Evolutionary conservation across 177 flowering plant species (phyloP), one percentile per base, ranked within the genome.

Genomic region (Vitis hybrid): DNA sequence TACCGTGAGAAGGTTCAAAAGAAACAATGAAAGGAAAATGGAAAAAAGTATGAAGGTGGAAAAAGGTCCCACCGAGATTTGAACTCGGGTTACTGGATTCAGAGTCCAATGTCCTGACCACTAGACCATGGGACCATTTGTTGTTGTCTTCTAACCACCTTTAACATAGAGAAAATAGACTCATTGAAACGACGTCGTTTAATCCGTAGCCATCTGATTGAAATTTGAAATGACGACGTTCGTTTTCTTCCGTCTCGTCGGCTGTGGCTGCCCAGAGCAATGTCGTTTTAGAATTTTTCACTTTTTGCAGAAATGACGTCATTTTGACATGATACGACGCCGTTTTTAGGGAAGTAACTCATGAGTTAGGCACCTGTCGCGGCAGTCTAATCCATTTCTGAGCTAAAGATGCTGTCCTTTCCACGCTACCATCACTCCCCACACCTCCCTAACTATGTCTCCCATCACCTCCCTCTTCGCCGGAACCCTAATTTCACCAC

Each of bases 31-130:
- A 39, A 6, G 1, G 45, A 39, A 5, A 22, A 22, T 22, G 29
- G 5, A 26, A 39, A 39, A 39, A 5, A 6, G 8, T 4, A 39
- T 39, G 45, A 7, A 39, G 2, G 45, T 39, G 8, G 29, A 39
- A 39, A 33, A 64, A 81, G 81, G 86, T 77, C 74, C 89, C 83
- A 88, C 93, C 91, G 92, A 89, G 94, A 90, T 80, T 89, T 88
- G 94, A 91, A 89, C 92, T 89, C 94, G 94, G 97, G 92, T 83
- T 87, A 86, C 87, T 86, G 84, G 96, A 90, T 90, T 89, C 96
- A 33, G 78, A 85, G 86, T 85, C 88, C 83, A 85, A 85, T 85
- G 88, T 81, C 88, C 86, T 83, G 31, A 83, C 89, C 84, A 77
- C 89, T 85, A 83, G 87, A 78, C 84, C 82, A 85, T 85, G 78